These are phyloP conservation scores for Pyrenophora tritici-repentis DNA, from an alignment of 2,329 filamentous ascomycete genomes.

Conservation along the genomic window DNA sequence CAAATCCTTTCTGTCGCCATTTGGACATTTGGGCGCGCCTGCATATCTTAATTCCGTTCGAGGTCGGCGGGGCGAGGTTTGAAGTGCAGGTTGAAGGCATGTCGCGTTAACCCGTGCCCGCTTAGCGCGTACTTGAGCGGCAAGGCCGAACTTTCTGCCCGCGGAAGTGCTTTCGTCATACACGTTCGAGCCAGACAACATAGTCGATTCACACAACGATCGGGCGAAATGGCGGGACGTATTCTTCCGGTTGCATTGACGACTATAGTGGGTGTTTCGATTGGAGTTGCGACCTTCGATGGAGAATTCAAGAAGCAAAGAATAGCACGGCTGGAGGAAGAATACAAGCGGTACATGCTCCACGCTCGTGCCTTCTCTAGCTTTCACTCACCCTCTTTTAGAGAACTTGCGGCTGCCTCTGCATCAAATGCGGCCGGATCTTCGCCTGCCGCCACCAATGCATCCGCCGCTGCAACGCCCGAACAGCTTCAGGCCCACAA, in stretches of 20 bases:
- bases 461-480: constrained; percentile 15
- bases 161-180: constrained; percentile 25
- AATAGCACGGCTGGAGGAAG: constrained; percentile 38
- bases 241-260: constrained; percentile 42
- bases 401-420: constrained; percentile 33
- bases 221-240: constrained; percentile 36
- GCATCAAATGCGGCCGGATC: constrained; percentile 19
- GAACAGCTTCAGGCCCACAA: constrained; percentile 13
- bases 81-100: constrained; percentile 13
- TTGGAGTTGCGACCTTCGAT: constrained; percentile 42
- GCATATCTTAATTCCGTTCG: constrained; percentile 39
- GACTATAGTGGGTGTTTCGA: constrained; percentile 37
- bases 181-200: constrained; percentile 1
- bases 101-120: constrained; percentile 31
- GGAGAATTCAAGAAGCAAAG: constrained; percentile 42
- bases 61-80: constrained; percentile 23
- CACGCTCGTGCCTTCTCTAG: background rate
- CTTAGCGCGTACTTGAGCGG: constrained; percentile 25
- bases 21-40: constrained; percentile 51
- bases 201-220: background rate
- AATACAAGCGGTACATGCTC: constrained; percentile 36
- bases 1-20: constrained; percentile 57
- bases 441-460: constrained; percentile 19
- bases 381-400: constrained; percentile 21
- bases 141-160: constrained; percentile 24